Evolutionary conservation across 208 protist species (phyloP), one percentile per base, ranked within the genome.

Genomic region (Wallacemonas sp.): DNA sequence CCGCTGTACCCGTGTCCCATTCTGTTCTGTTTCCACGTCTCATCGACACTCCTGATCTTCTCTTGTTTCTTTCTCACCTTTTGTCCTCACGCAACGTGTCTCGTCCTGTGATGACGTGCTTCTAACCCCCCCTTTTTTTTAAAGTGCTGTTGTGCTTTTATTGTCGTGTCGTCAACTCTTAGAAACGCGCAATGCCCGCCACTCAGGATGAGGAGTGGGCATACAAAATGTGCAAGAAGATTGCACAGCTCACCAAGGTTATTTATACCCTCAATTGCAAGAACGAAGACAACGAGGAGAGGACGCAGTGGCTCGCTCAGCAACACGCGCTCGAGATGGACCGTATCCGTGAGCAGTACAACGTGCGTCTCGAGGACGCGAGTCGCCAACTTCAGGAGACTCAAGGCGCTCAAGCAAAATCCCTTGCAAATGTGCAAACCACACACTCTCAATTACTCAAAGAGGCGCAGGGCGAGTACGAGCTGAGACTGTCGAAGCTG

Each of bases 161-260:
- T 3, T 44, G 6, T 45, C 27, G 2, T 9, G 6, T 6, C 36
- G 36, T 41, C 36, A 17, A 6, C 36, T 41, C 36, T 22, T 22
- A 5, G 44, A 9, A 19, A 9, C 44, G 9, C 44, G 44, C 9
- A 31, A 58, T 58, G 51, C 30, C 51, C 14, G 4, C 30, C 51
- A 41, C 42, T 2, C 60, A 46, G n/a, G 81, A 84, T 31, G 82
- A 90, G 2, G 93, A 97, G 60, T 82, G 93, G 70, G 79, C 97
- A 62, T 93, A 91, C 46, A 97, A 96, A 61, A 97, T 98, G 93
- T 94, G 86, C 84, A 99, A 99, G 63, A 99, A 99, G 79, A 97
- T 99, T 67, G 97, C 97, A 11, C 96, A 98, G 75, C 85, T 99
- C 28, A 99, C 97, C 1, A 98, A 98, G 63, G 97, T 99, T 1